Evolutionary conservation across 2,329 filamentous ascomycete genomes (phyloP).

Genomic region (Penicillium corylophilum): DNA sequence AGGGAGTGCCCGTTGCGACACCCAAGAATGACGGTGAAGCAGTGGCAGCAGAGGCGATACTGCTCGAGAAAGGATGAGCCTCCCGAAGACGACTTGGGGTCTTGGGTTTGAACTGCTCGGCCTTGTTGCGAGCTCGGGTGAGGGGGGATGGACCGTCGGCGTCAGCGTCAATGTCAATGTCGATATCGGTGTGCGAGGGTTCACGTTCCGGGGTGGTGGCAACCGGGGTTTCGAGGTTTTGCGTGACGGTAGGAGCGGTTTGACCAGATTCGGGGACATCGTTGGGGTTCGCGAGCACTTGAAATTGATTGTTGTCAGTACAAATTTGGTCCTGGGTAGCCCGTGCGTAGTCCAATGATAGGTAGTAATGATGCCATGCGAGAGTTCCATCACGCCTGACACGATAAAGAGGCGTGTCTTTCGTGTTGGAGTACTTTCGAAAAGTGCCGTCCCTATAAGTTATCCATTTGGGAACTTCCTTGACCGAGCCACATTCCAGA

Average conservation of each 20-base stretch:
- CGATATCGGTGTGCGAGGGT: not conserved
- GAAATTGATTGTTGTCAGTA: not conserved
- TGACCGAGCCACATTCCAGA: no score
- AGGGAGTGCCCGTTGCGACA: not conserved
- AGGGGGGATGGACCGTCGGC: conserved; percentile 27
- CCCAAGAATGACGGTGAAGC: conserved; percentile 1
- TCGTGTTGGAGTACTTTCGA: no score
- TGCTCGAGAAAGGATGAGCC: conserved; percentile 29
- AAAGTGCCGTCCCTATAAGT: no score
- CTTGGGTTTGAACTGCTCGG: conserved; percentile 45
- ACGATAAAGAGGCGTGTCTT: no score
- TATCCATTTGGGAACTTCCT: no score
- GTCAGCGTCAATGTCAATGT: conserved; percentile 4
- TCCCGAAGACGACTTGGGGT: conserved; percentile 44
- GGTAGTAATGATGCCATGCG: no score
- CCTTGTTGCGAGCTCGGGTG: conserved; percentile 37
- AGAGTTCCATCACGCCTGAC: no score
- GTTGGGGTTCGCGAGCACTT: not conserved
- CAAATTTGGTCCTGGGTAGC: not conserved
- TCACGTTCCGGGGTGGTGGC: not conserved
- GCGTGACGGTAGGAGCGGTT: not conserved
- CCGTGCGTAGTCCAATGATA: no score
- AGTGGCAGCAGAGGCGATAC: conserved; percentile 17
- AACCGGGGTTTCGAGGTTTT: not conserved
- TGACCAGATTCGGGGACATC: not conserved